phyloP scores from a whole-genome alignment of 2,329 filamentous ascomycete species.

The Exophiala phaeomuriformis region DNA sequence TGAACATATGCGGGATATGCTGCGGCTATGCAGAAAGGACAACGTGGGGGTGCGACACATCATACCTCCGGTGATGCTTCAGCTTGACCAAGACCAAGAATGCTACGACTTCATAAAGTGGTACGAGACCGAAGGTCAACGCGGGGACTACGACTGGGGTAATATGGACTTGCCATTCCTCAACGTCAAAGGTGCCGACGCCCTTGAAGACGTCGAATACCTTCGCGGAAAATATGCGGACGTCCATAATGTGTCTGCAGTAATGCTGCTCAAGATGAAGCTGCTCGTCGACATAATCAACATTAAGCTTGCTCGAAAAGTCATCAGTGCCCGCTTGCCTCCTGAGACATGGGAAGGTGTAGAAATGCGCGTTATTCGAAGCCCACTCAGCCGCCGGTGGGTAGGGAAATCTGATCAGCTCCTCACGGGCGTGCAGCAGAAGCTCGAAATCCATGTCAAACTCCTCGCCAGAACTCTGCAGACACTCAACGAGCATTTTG shows the following conservation, averaged over 20 bases:
- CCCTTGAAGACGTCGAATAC: constrained; percentile 34
- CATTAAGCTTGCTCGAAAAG: constrained; percentile 25
- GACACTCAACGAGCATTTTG: constrained; percentile 28
- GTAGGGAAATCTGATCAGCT: constrained; percentile 9
- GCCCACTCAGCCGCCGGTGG: constrained; percentile 19
- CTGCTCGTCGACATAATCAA: constrained; percentile 32
- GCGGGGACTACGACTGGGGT: constrained; percentile 33
- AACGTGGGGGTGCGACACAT: constrained; percentile 40
- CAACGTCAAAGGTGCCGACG: constrained; percentile 36
- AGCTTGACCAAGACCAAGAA: constrained; percentile 46
- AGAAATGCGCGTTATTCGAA: constrained; percentile 22
- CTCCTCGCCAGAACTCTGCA: constrained; percentile 24
- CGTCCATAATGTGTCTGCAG: constrained; percentile 23
- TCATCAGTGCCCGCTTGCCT: constrained; percentile 24
- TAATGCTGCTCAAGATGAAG: constrained; percentile 35
- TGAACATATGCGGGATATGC: constrained; percentile 39
- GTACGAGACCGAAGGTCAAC: constrained; percentile 32
- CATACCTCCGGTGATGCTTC: constrained; percentile 40
- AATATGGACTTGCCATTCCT: constrained; percentile 33
- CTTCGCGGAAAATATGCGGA: constrained; percentile 13
- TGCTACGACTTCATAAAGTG: constrained; percentile 47
- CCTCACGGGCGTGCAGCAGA: constrained; percentile 17
- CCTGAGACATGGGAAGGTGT: constrained; percentile 30
- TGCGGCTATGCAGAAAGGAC: constrained; percentile 42
- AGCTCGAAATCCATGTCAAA: constrained; percentile 27